These are phyloP conservation scores for Huntiella omanensis DNA, from an alignment of 2,329 filamentous ascomycete species.

Conservation along the genomic window DNA sequence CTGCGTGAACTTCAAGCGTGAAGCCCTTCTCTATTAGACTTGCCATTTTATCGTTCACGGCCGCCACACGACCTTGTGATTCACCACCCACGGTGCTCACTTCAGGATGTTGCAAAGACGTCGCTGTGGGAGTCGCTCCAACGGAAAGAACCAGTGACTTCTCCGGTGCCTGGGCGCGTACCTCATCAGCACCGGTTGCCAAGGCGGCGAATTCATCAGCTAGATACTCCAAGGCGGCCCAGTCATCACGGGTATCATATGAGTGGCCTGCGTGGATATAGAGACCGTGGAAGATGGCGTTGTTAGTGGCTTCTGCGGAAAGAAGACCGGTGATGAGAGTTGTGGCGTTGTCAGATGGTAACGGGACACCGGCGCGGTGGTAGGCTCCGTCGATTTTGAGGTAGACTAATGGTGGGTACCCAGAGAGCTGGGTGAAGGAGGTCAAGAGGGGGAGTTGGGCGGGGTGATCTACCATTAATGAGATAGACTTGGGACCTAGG, in stretches of 20 bases:
- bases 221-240: slow-evolving; percentile 37
- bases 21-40: slow-evolving; percentile 17
- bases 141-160: slow-evolving; percentile 41
- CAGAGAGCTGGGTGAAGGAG: slow-evolving; percentile 23
- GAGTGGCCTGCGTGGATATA: slow-evolving; percentile 60
- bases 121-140: slow-evolving; percentile 59
- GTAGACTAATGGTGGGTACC: slow-evolving; percentile 35
- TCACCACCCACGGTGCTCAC: slow-evolving; percentile 11
- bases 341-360: slow-evolving; percentile 26
- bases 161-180: neutral
- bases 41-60: slow-evolving; percentile 16
- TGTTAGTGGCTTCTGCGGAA: slow-evolving; percentile 21
- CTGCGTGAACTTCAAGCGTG: slow-evolving; percentile 51
- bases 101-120: slow-evolving; percentile 39
- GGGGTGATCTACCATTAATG: slow-evolving; percentile 51
- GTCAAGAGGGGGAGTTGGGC: slow-evolving; percentile 34
- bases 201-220: slow-evolving; percentile 36
- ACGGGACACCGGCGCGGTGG: slow-evolving; percentile 47
- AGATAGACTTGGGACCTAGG: slow-evolving; percentile 37
- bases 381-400: slow-evolving; percentile 61
- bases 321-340: slow-evolving; percentile 28
- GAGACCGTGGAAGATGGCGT: slow-evolving; percentile 36
- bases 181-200: neutral
- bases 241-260: slow-evolving; percentile 38
- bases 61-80: slow-evolving; percentile 17